Conservation (phyloP, 148 eudicot species). For the Gaultheria prostrata region DNA sequence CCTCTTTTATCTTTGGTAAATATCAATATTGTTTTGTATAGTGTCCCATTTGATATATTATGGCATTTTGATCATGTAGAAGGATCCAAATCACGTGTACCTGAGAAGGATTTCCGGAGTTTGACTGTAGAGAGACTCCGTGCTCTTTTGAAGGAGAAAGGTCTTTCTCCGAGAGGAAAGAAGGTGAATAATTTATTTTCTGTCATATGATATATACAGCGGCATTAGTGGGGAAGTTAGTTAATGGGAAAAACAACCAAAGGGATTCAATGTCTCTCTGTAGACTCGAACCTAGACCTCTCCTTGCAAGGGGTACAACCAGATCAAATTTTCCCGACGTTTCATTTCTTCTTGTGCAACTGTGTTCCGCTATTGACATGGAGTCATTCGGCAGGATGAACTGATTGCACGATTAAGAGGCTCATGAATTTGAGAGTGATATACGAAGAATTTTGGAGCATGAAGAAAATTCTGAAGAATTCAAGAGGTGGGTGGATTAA, state of each 20-base stretch:
- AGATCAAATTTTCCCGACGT: too few species aligned
- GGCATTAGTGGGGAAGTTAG: too few species aligned
- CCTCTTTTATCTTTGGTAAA: neutral
- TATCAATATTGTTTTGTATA: neutral
- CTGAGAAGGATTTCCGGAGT: conserved; percentile 45
- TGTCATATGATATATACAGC: too few species aligned
- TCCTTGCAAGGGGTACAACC: too few species aligned
- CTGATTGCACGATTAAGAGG: conserved; percentile 55
- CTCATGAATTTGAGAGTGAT: too few species aligned
- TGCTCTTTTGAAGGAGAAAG: conserved; percentile 71
- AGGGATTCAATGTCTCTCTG: too few species aligned
- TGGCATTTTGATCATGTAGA: conserved; percentile 30
- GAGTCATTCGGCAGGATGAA: conserved; percentile 53
- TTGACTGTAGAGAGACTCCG: conserved; percentile 85
- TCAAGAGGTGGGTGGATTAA: too few species aligned
- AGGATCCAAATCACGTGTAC: conserved; percentile 41
- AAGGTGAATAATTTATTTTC: conserved; percentile 42
- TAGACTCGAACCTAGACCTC: too few species aligned
- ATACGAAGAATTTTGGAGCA: too few species aligned
- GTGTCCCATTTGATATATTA: neutral
- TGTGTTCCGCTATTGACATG: neutral
- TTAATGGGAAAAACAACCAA: too few species aligned
- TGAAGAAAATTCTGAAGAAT: too few species aligned
- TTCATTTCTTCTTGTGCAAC: neutral
- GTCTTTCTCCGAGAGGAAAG: conserved; percentile 66